Evolutionary conservation across 2,329 filamentous ascomycete genomes (phyloP).

Genomic region (Colletotrichum musae): DNA sequence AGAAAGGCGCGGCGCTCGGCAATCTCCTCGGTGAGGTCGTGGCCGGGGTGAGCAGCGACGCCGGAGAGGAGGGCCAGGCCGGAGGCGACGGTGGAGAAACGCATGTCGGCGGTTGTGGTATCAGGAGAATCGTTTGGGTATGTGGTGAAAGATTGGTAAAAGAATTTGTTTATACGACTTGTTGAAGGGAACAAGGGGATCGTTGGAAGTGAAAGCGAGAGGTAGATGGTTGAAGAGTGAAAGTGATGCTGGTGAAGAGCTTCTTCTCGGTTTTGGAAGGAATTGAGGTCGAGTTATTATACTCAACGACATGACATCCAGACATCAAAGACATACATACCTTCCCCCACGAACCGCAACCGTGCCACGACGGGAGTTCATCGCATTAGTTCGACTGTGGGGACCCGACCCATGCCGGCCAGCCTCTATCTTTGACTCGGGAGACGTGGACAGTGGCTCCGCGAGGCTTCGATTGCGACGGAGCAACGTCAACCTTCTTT

Average conservation of each 20-base stretch:
- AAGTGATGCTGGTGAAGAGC: conserved; percentile 23
- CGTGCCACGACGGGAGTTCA: conserved; percentile 3
- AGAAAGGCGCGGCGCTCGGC: conserved; percentile 64
- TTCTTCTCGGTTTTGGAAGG: neutral
- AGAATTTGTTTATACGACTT: conserved; percentile 22
- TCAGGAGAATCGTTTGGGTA: neutral
- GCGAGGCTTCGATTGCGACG: conserved; percentile 24
- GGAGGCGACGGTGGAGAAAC: conserved; percentile 37
- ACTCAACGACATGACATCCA: conserved; percentile 5
- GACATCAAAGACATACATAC: neutral
- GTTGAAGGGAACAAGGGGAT: conserved; percentile 17
- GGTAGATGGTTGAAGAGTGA: conserved; percentile 18
- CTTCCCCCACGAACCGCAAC: conserved; percentile 16
- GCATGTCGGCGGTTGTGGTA: conserved; percentile 11
- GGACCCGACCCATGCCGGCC: conserved; percentile 5
- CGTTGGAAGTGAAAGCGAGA: conserved; percentile 10
- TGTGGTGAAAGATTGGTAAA: conserved; percentile 2
- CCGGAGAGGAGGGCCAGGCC: conserved; percentile 37
- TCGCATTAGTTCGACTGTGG: conserved; percentile 14
- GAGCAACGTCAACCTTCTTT: conserved; percentile 14
- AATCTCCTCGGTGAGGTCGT: conserved; percentile 63
- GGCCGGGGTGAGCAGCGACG: conserved; percentile 62
- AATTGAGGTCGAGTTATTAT: conserved; percentile 19
- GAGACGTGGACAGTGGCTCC: conserved; percentile 24
- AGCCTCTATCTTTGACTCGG: conserved; percentile 17